Percentiles rank a stretch among this genome's conserved stretches.
Conservation (phyloP, 352 stramenopile species). For the Phytophthora pisi region DNA sequence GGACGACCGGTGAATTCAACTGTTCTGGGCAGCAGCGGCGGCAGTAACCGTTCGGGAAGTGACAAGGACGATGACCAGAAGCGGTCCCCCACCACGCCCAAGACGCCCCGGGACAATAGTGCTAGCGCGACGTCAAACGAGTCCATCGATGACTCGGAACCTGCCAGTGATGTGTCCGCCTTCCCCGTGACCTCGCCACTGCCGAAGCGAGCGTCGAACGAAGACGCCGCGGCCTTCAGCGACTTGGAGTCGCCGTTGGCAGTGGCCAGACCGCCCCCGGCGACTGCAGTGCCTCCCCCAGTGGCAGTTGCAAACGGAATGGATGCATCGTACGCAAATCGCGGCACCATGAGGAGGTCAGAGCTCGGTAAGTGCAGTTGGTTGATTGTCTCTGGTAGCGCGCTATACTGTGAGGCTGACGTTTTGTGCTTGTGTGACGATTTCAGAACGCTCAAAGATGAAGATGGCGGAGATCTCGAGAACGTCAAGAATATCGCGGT, state of each 20-base stretch:
- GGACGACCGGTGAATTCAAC: conserved; percentile 21
- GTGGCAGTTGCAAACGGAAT: conserved; percentile 2
- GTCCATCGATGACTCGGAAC: conserved; percentile 46
- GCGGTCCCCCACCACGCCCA: conserved; percentile 9
- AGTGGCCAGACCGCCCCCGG: conserved; percentile 7
- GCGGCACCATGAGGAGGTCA: conserved; percentile 38
- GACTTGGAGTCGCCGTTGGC: conserved; percentile 23
- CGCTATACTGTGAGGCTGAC: conserved; percentile 16
- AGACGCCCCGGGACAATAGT: conserved; percentile 32
- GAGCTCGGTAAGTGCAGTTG: conserved; percentile 40
- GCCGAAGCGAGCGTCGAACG: conserved; percentile 31
- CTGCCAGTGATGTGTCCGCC: conserved; percentile 38
- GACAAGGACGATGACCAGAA: conserved; percentile 32
- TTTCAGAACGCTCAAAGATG: conserved; percentile 36
- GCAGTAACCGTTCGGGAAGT: conserved; percentile 28
- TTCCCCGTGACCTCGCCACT: conserved; percentile 31
- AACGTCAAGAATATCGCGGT: conserved; percentile 18
- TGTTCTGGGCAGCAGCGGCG: conserved; percentile 23
- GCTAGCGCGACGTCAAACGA: conserved; percentile 47
- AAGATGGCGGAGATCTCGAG: conserved; percentile 25
- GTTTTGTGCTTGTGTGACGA: conserved; percentile 11
- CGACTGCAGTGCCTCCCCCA: not conserved
- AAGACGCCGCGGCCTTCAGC: conserved; percentile 32
- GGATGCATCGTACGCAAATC: conserved; percentile 30
- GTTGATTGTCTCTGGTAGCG: not conserved